These are phyloP conservation scores for Neonectria magnoliae DNA, from an alignment of 2,329 filamentous ascomycete genomes.

Conservation along the genomic window DNA sequence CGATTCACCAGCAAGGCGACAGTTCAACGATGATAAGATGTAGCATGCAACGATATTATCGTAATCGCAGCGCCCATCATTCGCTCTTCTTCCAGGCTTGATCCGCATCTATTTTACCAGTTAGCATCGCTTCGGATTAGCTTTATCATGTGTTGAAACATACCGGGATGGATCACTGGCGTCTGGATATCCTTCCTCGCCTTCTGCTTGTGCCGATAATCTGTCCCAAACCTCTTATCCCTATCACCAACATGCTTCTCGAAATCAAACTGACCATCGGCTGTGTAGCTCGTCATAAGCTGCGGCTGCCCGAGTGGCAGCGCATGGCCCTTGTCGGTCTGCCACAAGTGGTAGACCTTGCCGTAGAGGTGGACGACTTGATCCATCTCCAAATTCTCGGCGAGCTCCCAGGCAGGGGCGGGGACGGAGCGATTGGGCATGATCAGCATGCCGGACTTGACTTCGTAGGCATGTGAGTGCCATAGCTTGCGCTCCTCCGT, in stretches of 20 bases:
- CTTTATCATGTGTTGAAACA: conserved; percentile 4
- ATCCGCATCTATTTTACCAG: conserved; percentile 33
- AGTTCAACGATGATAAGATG: no score
- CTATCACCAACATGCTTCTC: conserved; percentile 55
- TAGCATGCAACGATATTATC: not conserved
- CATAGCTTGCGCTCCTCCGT: conserved; percentile 77
- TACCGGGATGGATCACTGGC: conserved; percentile 55
- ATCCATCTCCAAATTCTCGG: conserved; percentile 84
- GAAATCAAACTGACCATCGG: conserved; percentile 60
- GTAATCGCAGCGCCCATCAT: not conserved
- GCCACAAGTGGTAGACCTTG: conserved; percentile 89
- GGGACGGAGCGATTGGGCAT: conserved; percentile 74
- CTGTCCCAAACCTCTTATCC: conserved; percentile 57
- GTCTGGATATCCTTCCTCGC: conserved; percentile 53
- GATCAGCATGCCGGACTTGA: conserved; percentile 82
- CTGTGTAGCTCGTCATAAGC: conserved; percentile 65
- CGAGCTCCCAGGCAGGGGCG: conserved; percentile 73
- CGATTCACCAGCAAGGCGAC: no score
- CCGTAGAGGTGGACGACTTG: conserved; percentile 80
- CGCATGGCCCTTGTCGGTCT: conserved; percentile 77
- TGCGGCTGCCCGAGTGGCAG: conserved; percentile 63
- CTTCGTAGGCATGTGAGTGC: conserved; percentile 81
- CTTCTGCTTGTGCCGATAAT: conserved; percentile 57
- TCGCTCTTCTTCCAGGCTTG: conserved; percentile 35
- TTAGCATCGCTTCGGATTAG: conserved; percentile 11